Base-by-base conservation (phyloP, 352 stramenopile genomes). In the Sclerospora graminicola region DNA sequence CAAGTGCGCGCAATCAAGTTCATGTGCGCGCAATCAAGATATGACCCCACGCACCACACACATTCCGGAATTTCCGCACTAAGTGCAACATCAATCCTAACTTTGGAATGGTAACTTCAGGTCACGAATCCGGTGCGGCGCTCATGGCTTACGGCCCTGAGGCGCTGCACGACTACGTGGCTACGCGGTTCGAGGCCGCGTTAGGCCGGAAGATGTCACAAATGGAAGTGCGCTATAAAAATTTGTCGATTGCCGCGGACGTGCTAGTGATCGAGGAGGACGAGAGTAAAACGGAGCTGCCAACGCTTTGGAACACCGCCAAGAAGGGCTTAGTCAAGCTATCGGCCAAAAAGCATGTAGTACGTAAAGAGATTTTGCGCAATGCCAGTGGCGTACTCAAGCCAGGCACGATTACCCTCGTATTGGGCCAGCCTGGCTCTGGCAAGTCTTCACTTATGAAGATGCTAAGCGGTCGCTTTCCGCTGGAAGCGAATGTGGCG, bases 251-350 rank as follows among this genome's bases (percentile, higher is more conserved):
- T 19, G 47, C 45, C 14, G 45, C 36, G n/a, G 50, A 65, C n/a
- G 26, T 60, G 11, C 24, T 55, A 11, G 44, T 72, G 9, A 47
- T 42, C 11, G 26, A 43, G 4, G 40, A 51, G 10, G 34, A 51
- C 10, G 40, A 39, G 10, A 26, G 27, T 20, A 40, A 47, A 14
- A 49, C 38, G 20, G 31, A 68, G 47, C 48, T 71, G 37, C 64
- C 64, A 18, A 73, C 66, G 8, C 38, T 77, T 19, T 48, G 45
- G 21, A 70, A 71, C 48, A 50, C 57, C 8, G 31, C 56, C 41
- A 65, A 66, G 43, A 53, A 54, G 31, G 44, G n/a, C 10, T 15
- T 58, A 20, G 43, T 31, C 29, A 52, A 43, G 9, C 32, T 72
- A n/a, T 38, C 50, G 15, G 38, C 47, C 37, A 60, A 50, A 20